A percentile compares a stretch with the other conserved stretches of the same genome.
These are phyloP conservation scores for Mesembryanthemum crystallinum DNA, from an alignment of 148 eudicot species.

Conservation along the genomic window DNA sequence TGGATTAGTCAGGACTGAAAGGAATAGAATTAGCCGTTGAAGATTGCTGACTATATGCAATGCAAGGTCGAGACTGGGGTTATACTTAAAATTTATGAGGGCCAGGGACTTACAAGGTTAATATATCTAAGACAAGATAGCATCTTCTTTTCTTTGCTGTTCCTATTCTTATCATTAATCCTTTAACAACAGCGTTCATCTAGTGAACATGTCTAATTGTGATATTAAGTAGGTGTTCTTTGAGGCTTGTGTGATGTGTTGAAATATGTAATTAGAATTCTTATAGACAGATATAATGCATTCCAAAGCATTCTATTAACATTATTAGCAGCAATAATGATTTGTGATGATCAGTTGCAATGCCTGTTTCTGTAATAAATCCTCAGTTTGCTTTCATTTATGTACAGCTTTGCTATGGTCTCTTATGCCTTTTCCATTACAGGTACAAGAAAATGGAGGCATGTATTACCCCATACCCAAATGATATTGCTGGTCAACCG, in stretches of 20 bases:
- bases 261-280: no score
- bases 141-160: neutral
- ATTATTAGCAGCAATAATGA: neutral
- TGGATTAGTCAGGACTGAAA: neutral
- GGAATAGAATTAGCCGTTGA: neutral
- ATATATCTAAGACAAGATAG: neutral
- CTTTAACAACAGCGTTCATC: neutral
- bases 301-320: neutral
- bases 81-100: neutral
- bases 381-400: neutral
- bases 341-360: neutral
- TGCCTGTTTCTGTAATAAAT: neutral
- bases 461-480: slow-evolving; percentile 67
- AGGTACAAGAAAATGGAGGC: slow-evolving; percentile 98
- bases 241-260: no score
- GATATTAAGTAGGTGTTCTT: neutral
- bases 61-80: neutral
- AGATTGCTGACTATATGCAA: neutral
- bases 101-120: neutral
- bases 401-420: neutral
- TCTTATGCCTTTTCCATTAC: slow-evolving; percentile 1
- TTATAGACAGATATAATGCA: neutral
- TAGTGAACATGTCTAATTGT: neutral
- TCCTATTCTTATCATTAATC: neutral
- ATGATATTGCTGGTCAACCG: slow-evolving; percentile 33